Base-by-base conservation (phyloP, 805 yeast species). In the Jamesozyma lodderae region DNA sequence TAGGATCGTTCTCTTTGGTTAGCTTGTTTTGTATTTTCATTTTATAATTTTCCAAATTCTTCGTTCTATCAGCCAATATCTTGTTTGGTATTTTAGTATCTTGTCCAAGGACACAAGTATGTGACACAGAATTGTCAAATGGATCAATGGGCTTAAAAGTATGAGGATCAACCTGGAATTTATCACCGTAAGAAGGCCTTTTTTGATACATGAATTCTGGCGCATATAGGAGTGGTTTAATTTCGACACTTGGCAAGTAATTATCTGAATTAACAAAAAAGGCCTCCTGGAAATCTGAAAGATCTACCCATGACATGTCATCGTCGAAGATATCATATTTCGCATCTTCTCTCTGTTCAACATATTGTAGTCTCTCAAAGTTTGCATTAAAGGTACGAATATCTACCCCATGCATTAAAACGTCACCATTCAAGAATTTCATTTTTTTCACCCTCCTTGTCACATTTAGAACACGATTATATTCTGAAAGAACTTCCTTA, bases 151-250 rank as follows among this genome's bases (percentile, higher is more conserved):
- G 56, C 45, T 57, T 47, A 26, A 55, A 60, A 2, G 66, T 60
- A 9, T 53, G 54, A n/a, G 56, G 53, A 44, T 65, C 64, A n/a
- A 64, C 45, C 39, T 67, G 69, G 38, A 52, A 60, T 37, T 52
- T 60, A 29, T 66, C 64, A 2, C 67, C 70, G 43, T 71, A 67
- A 36, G 67, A 69, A 2, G 85, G 77, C 44, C 80, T 77, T 35
- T 90, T 68, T 43, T 72, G 63, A 55, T 84, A 88, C 3, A 79
- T 66, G 53, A 87, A 79, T 31, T 75, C 64, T 4, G 90, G 83
- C 0, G 94, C 68, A 56, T 64, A 76, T 48, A 84, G 49, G 44
- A 87, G 59, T 2, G 94, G 90, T 31, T 63, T 52, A 2, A 80
- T 71, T 11, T 60, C 63, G 33, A 85, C 66, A 10, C 49, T 31